phyloP scores from a whole-genome alignment of 306 rosid genomes.

The Cicer yamashitae region DNA sequence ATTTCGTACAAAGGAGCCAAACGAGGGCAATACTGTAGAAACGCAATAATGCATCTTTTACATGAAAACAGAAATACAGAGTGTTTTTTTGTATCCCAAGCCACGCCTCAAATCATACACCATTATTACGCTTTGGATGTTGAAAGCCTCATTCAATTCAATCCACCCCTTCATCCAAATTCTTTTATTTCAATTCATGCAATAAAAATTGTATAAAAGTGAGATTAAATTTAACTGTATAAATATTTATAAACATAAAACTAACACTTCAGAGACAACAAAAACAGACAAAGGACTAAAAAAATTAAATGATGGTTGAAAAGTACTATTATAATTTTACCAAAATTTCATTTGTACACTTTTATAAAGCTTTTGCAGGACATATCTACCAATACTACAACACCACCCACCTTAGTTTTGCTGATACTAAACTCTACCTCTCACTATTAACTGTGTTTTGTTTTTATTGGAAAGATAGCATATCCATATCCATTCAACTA shows the following conservation, averaged over 20 bases:
- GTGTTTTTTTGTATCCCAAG: slow-evolving; percentile 51
- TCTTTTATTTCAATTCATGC: no score
- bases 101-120: slow-evolving; percentile 52
- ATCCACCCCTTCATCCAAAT: slow-evolving; percentile 44
- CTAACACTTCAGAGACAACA: no score
- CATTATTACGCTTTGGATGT: slow-evolving; percentile 42
- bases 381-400: background rate
- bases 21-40: slow-evolving; percentile 37
- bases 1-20: slow-evolving; percentile 43
- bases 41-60: slow-evolving; percentile 54
- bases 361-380: background rate
- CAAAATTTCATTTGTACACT: background rate
- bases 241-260: no score
- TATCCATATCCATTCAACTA: background rate
- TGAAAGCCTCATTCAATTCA: slow-evolving; percentile 51
- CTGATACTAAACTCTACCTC: slow-evolving; percentile 7
- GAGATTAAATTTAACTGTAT: no score
- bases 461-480: background rate
- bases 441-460: background rate
- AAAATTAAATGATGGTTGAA: no score
- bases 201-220: no score
- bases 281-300: no score
- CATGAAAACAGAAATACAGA: slow-evolving; percentile 44
- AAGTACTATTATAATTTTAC: no score
- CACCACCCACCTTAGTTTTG: slow-evolving; percentile 15